Evolutionary conservation across 345 rosid genomes (phyloP).

Genomic region (Pugionium cornutum): DNA sequence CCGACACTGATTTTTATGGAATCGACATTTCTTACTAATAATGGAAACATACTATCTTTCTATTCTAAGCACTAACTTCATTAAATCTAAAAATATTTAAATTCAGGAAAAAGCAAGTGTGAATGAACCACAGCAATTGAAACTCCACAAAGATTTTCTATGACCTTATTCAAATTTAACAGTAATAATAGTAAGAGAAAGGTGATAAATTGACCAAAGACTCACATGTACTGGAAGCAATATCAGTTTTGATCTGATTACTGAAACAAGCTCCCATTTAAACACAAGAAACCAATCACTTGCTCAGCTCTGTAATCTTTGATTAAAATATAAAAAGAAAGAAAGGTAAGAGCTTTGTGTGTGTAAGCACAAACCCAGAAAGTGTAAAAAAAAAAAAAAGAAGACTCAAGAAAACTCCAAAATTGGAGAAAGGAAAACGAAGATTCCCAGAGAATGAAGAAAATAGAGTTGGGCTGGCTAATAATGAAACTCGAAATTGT

Average conservation of each 20-base stretch:
- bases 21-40: constrained; percentile 22
- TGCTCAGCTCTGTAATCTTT: constrained; percentile 25
- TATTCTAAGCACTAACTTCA: background rate
- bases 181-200: constrained; percentile 1
- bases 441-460: background rate
- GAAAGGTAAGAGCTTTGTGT: constrained; percentile 16
- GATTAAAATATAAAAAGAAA: background rate
- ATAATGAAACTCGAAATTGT: constrained; percentile 7
- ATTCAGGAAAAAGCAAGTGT: constrained; percentile 13
- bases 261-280: constrained; percentile 88
- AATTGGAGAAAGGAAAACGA: background rate
- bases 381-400: background rate
- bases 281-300: constrained; percentile 27
- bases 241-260: constrained; percentile 78
- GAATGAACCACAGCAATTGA: constrained; percentile 3
- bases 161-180: too few relatives aligned
- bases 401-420: background rate
- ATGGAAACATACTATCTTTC: constrained; percentile 23
- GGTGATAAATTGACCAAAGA: background rate
- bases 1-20: background rate
- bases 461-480: background rate
- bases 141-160: background rate
- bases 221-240: constrained; percentile 64
- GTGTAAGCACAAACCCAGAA: constrained; percentile 36
- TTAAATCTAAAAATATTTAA: constrained; percentile 3